A percentile compares a stretch with the other conserved stretches of the same genome.
These are phyloP conservation scores for Xylariales sp. DNA, from an alignment of 2,329 filamentous ascomycete genomes.

Conservation along the genomic window DNA sequence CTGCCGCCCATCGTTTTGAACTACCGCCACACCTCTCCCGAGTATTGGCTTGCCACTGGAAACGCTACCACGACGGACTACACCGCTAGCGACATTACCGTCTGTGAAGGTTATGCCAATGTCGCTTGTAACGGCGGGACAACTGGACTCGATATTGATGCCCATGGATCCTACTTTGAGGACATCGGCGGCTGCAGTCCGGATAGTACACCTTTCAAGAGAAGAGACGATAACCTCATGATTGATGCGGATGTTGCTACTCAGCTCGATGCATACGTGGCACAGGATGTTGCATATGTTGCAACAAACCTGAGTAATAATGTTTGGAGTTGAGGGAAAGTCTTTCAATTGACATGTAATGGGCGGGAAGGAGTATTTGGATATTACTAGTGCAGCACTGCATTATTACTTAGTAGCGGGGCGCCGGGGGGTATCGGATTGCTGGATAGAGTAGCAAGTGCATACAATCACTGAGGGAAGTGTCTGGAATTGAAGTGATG, in stretches of 20 bases:
- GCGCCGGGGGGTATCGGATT: neutral
- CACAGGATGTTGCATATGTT: conserved; percentile 18
- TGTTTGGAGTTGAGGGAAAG: conserved; percentile 3
- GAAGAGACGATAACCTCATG: conserved; percentile 14
- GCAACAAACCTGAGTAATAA: conserved; percentile 1
- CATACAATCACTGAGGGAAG: too few relatives aligned
- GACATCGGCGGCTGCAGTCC: conserved; percentile 35
- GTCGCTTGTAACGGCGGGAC: conserved; percentile 47
- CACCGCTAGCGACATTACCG: conserved; percentile 33
- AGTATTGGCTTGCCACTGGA: conserved; percentile 57
- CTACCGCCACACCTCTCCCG: conserved; percentile 64
- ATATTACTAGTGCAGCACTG: neutral
- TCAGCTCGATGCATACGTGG: conserved; percentile 19
- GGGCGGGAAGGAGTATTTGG: neutral
- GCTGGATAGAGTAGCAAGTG: too few relatives aligned
- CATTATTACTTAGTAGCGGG: too few relatives aligned
- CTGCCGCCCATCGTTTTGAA: conserved; percentile 57
- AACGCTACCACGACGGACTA: conserved; percentile 30
- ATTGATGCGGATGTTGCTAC: conserved; percentile 19
- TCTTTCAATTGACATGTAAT: neutral
- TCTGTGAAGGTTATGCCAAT: conserved; percentile 46
- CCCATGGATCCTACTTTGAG: conserved; percentile 48
- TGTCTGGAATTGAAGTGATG: too few relatives aligned
- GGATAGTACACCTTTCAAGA: conserved; percentile 19
- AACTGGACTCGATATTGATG: conserved; percentile 35